phyloP scores from a whole-genome alignment of 73 alveolate species.

The Tetrahymena thermophila region DNA sequence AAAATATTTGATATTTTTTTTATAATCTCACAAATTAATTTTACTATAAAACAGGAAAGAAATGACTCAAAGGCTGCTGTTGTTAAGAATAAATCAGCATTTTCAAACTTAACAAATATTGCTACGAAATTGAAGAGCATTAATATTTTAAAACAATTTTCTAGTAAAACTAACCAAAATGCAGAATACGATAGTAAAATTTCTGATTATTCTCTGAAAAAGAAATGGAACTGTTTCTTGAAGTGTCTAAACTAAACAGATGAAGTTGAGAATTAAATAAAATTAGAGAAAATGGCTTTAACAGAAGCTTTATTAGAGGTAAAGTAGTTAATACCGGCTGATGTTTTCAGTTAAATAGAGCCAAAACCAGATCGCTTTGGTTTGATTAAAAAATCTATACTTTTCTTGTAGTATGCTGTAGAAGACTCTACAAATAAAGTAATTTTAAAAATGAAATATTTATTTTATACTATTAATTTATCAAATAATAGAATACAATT shows the following conservation, averaged over 20 bases:
- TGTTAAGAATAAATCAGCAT: neutral
- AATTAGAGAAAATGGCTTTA: conserved; percentile 5
- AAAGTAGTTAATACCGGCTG: neutral
- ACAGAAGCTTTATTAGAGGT: conserved; percentile 21
- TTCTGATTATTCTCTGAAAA: neutral
- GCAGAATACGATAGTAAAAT: neutral
- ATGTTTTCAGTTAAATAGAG: neutral
- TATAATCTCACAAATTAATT: neutral
- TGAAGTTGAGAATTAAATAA: neutral
- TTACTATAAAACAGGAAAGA: neutral
- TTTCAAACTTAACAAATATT: neutral
- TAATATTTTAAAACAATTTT: neutral
- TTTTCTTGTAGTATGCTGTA: conserved; percentile 19
- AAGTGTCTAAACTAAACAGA: neutral
- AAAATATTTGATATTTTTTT: neutral
- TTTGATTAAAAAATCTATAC: conserved; percentile 15
- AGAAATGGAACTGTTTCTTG: conserved; percentile 14
- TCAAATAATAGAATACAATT: conserved; percentile 22
- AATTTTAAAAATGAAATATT: neutral
- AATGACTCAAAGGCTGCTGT: neutral
- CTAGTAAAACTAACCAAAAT: neutral
- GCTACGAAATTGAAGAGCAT: neutral
- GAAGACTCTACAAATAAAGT: neutral
- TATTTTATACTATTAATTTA: neutral
- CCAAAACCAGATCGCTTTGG: conserved; percentile 4